A percentile compares a stretch with the other conserved stretches of the same genome.
Conservation (phyloP, 2,329 filamentous ascomycete genomes). For the Fragosphaeria purpurea region DNA sequence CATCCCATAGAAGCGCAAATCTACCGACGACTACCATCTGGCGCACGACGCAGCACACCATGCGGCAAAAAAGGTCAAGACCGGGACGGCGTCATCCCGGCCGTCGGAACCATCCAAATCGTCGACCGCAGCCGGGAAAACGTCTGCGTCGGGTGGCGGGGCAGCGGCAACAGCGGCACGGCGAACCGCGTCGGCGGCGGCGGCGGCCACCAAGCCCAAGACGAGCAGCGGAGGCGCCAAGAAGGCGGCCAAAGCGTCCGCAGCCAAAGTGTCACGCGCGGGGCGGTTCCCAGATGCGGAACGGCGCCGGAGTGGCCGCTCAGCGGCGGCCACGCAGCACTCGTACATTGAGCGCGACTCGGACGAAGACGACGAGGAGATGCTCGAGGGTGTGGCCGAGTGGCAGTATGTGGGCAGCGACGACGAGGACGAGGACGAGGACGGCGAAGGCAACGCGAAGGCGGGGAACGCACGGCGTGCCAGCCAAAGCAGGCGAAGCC, state of each 20-base stretch:
- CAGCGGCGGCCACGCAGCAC: slow-evolving; percentile 26
- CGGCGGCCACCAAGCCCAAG: neutral
- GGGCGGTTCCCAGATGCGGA: slow-evolving; percentile 28
- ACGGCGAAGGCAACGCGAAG: neutral
- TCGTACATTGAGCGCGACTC: slow-evolving; percentile 49
- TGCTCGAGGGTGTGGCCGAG: slow-evolving; percentile 49
- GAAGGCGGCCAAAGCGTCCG: slow-evolving; percentile 5
- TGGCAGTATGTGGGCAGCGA: slow-evolving; percentile 42
- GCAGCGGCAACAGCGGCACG: slow-evolving; percentile 22
- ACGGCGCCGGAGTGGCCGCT: slow-evolving; percentile 46
- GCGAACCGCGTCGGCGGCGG: too few species aligned
- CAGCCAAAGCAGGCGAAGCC: neutral
- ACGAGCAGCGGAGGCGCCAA: neutral
- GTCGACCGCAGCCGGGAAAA: slow-evolving; percentile 12
- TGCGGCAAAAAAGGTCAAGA: slow-evolving; percentile 29
- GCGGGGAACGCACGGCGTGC: neutral
- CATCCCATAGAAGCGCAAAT: slow-evolving; percentile 44
- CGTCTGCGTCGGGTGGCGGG: slow-evolving; percentile 1
- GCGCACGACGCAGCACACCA: slow-evolving; percentile 23
- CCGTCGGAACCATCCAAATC: slow-evolving; percentile 18
- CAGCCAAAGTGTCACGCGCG: neutral
- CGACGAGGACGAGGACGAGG: slow-evolving; percentile 9
- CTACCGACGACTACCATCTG: slow-evolving; percentile 36
- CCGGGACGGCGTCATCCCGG: slow-evolving; percentile 18
- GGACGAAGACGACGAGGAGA: slow-evolving; percentile 49